Evolutionary conservation across 2,329 filamentous ascomycete genomes (phyloP).

Genomic region (Cladosporium sp.): DNA sequence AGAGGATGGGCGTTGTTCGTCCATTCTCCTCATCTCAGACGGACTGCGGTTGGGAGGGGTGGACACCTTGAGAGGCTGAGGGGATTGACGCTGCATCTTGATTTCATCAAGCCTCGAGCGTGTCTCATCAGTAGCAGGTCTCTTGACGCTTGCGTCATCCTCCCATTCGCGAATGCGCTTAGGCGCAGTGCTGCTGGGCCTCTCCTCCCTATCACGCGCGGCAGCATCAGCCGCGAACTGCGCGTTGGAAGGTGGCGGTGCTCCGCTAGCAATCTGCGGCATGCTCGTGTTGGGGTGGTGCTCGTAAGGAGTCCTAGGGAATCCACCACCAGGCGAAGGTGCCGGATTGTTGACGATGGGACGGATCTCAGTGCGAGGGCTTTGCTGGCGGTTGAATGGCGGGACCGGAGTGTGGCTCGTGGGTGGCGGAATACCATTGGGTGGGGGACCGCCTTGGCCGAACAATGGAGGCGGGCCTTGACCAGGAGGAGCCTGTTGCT

Average conservation of each 20-base stretch:
- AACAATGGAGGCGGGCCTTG: conserved; percentile 21
- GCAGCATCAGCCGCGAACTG: conserved; percentile 60
- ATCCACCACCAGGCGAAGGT: conserved; percentile 82
- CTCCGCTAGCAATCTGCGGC: conserved; percentile 63
- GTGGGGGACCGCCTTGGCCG: conserved; percentile 21
- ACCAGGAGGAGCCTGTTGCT: conserved; percentile 21
- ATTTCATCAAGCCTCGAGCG: conserved; percentile 82
- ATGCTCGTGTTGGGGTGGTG: conserved; percentile 64
- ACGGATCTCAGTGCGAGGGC: conserved; percentile 75
- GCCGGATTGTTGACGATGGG: conserved; percentile 76
- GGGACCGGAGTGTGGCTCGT: conserved; percentile 53
- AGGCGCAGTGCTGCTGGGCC: conserved; percentile 71
- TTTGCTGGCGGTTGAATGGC: conserved; percentile 56
- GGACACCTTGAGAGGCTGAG: conserved; percentile 41
- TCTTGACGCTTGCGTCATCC: conserved; percentile 68
- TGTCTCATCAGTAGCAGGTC: conserved; percentile 82
- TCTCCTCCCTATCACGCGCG: conserved; percentile 63
- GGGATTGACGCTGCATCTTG: conserved; percentile 63
- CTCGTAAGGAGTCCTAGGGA: conserved; percentile 75
- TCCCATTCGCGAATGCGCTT: conserved; percentile 95
- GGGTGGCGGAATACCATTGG: conserved; percentile 40
- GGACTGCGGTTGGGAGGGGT: conserved; percentile 76
- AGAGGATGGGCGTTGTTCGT: conserved; percentile 58
- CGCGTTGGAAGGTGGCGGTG: conserved; percentile 60
- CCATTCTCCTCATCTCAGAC: conserved; percentile 60